Percentiles rank a stretch among this genome's conserved stretches.
Conservation (phyloP, 768 basidiomycete genomes). For the Pisolithus microcarpus region DNA sequence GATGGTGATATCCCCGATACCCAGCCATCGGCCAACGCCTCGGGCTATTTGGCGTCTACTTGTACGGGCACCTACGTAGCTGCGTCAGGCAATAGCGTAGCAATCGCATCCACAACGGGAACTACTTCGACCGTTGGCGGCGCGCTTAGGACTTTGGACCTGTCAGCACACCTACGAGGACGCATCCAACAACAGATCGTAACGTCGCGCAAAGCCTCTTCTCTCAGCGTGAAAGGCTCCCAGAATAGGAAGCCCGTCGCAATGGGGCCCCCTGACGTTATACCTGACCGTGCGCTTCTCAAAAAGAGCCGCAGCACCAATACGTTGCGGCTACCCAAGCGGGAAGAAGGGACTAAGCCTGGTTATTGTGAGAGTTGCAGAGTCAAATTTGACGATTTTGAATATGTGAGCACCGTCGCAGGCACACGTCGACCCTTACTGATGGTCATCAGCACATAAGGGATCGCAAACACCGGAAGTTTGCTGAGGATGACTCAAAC, state of each 20-base stretch:
- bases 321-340: constrained; percentile 63
- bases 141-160: constrained; percentile 37
- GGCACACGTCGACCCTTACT: neutral
- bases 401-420: constrained; percentile 41
- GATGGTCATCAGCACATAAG: constrained; percentile 53
- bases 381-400: constrained; percentile 82
- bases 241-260: constrained; percentile 23
- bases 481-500: constrained; percentile 70
- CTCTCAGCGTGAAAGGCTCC: constrained; percentile 20
- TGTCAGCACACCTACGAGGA: constrained; percentile 48
- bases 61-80: constrained; percentile 61
- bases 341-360: constrained; percentile 83
- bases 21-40: constrained; percentile 55
- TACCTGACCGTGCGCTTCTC: constrained; percentile 49
- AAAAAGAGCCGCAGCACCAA: constrained; percentile 79
- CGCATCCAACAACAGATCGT: constrained; percentile 59
- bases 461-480: constrained; percentile 71
- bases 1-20: constrained; percentile 32
- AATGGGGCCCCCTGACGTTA: constrained; percentile 65
- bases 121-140: constrained; percentile 64
- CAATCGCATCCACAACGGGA: constrained; percentile 84
- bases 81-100: constrained; percentile 93
- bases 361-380: constrained; percentile 99
- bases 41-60: constrained; percentile 58
- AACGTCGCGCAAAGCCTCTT: constrained; percentile 51